phyloP scores from a whole-genome alignment of 306 rosid genomes.

The Medicago arabica region DNA sequence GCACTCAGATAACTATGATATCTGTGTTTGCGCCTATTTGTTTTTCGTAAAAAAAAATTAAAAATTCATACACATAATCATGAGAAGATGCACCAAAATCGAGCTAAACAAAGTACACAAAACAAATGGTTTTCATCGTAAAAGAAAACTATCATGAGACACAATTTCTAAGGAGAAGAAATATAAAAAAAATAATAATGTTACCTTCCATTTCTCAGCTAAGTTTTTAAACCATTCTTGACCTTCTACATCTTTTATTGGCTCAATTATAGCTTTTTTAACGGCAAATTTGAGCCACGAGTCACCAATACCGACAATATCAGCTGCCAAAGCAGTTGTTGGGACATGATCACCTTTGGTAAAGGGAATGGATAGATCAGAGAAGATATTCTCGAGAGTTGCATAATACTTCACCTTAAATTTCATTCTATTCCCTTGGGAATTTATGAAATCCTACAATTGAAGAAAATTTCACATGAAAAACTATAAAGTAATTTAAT shows the following conservation, averaged over 20 bases:
- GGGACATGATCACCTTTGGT: constrained; percentile 56
- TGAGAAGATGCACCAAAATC: constrained; percentile 28
- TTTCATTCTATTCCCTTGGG: constrained; percentile 80
- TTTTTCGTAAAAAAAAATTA: background rate
- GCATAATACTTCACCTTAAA: constrained; percentile 64
- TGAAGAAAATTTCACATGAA: constrained; percentile 39
- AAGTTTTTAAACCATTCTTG: constrained; percentile 88
- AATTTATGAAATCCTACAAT: constrained; percentile 76
- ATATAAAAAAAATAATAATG: constrained; percentile 43
- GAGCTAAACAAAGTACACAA: constrained; percentile 31
- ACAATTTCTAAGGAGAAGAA: constrained; percentile 24
- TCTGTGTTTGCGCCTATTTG: constrained; percentile 3
- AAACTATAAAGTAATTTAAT: constrained; percentile 7
- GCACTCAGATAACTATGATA: background rate
- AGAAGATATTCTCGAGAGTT: constrained; percentile 74
- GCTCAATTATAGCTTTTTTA: constrained; percentile 69
- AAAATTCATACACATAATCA: constrained; percentile 3
- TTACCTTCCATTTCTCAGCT: constrained; percentile 91
- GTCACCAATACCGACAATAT: constrained; percentile 81
- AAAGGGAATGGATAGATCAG: constrained; percentile 62
- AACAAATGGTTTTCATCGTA: constrained; percentile 1
- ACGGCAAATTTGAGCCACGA: constrained; percentile 87
- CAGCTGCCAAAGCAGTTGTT: constrained; percentile 78
- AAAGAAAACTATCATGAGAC: constrained; percentile 5
- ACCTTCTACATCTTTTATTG: constrained; percentile 72